Conservation (phyloP, 805 yeast species). For the Clavispora phyllophila region DNA sequence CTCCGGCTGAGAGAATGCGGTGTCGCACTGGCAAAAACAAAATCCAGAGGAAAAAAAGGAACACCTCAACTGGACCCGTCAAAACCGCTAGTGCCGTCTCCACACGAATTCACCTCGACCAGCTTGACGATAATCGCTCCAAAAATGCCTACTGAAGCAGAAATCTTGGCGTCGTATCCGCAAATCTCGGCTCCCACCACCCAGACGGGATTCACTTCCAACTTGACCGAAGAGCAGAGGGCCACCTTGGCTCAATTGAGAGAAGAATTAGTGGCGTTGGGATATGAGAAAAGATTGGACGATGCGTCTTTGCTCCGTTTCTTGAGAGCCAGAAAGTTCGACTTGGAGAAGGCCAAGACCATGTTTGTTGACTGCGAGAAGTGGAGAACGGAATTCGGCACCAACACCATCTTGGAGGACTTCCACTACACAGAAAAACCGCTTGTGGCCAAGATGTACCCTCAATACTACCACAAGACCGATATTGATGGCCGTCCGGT, state of each 20-base stretch:
- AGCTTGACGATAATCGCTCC: background rate
- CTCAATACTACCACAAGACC: constrained; percentile 95
- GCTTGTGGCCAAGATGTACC: constrained; percentile 81
- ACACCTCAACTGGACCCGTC: background rate
- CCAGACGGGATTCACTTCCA: constrained; percentile 78
- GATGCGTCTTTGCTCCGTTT: constrained; percentile 82
- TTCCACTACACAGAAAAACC: constrained; percentile 94
- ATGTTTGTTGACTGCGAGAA: constrained; percentile 86
- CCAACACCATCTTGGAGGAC: constrained; percentile 79
- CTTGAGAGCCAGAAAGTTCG: constrained; percentile 93
- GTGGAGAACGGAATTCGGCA: constrained; percentile 87
- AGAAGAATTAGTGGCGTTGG: constrained; percentile 52
- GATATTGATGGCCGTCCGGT: constrained; percentile 97
- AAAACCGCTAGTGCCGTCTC: background rate
- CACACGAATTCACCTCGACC: background rate
- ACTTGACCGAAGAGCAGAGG: constrained; percentile 65
- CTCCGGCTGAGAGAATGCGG: background rate
- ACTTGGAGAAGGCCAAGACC: constrained; percentile 65
- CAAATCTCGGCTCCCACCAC: constrained; percentile 57
- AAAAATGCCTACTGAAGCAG: constrained; percentile 27
- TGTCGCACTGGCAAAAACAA: constrained; percentile 1
- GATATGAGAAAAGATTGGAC: constrained; percentile 75
- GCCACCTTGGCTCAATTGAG: constrained; percentile 54
- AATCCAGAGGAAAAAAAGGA: background rate
- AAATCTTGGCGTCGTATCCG: constrained; percentile 58